Evolutionary conservation across 805 yeast species (phyloP).

Genomic region (Starmerella powellii): DNA sequence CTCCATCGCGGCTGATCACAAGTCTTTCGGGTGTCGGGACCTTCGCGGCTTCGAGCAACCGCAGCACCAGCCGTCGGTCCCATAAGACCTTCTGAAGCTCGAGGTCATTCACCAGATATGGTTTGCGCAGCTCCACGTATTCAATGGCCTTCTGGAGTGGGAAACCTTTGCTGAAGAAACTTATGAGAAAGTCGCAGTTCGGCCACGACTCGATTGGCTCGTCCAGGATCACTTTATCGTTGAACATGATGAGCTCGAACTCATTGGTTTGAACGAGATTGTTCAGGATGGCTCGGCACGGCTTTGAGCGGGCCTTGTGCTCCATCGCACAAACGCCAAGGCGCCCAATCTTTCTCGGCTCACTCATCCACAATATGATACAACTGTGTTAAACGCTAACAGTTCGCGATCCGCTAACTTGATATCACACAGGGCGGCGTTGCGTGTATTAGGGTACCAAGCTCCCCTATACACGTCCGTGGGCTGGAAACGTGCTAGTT

Average conservation of each 20-base stretch:
- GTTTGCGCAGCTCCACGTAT: conserved; percentile 79
- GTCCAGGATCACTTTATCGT: conserved; percentile 91
- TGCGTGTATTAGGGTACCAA: too few relatives aligned
- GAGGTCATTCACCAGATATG: conserved; percentile 78
- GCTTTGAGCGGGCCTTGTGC: conserved; percentile 87
- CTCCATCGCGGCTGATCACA: conserved; percentile 92
- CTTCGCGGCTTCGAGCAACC: conserved; percentile 61
- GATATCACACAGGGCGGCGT: too few relatives aligned
- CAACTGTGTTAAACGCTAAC: too few relatives aligned
- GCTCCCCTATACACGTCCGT: too few relatives aligned
- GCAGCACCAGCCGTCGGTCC: conserved; percentile 86
- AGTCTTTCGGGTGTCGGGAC: conserved; percentile 85
- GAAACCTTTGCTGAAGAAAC: conserved; percentile 91
- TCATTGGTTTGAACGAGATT: conserved; percentile 85
- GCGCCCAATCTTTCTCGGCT: conserved; percentile 46
- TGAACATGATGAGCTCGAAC: conserved; percentile 91
- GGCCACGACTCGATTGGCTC: conserved; percentile 97
- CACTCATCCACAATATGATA: neutral
- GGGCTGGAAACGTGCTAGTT: neutral
- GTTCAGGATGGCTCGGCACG: conserved; percentile 82
- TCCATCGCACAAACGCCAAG: conserved; percentile 99
- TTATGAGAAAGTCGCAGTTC: conserved; percentile 86
- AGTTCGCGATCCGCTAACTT: too few relatives aligned
- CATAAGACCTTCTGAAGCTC: conserved; percentile 87
- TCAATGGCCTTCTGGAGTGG: conserved; percentile 91